A percentile compares a stretch with the other conserved stretches of the same genome.
These are phyloP conservation scores for Patellifolia procumbens DNA, from an alignment of 179 eudicot genomes.

Conservation along the genomic window DNA sequence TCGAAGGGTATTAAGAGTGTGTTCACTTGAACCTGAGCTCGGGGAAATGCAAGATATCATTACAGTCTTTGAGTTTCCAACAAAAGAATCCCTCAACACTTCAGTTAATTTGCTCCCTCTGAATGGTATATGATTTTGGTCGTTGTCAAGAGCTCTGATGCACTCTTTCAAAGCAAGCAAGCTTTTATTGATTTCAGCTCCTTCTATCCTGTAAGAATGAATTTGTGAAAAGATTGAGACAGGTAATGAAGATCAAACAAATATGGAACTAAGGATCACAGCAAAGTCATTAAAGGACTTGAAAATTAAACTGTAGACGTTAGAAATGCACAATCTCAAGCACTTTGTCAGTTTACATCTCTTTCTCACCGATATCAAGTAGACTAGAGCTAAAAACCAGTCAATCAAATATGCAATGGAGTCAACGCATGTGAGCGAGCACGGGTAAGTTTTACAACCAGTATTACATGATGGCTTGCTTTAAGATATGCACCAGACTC, in stretches of 20 bases:
- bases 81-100: slow-evolving; percentile 62
- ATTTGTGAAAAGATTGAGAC: background rate
- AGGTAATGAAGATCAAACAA: too few species aligned
- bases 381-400: background rate
- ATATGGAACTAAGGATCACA: too few species aligned
- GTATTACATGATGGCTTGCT: too few species aligned
- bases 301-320: background rate
- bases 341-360: background rate
- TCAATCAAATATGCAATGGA: background rate
- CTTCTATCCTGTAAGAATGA: slow-evolving; percentile 44
- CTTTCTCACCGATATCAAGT: background rate
- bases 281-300: background rate
- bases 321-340: background rate
- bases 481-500: too few species aligned
- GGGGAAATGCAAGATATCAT: slow-evolving; percentile 73
- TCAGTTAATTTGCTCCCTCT: slow-evolving; percentile 65
- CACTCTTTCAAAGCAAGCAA: slow-evolving; percentile 62
- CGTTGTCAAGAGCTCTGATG: slow-evolving; percentile 60
- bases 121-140: slow-evolving; percentile 58
- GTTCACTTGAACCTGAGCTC: slow-evolving; percentile 65
- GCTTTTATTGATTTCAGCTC: slow-evolving; percentile 67
- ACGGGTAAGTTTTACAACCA: too few species aligned
- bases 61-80: slow-evolving; percentile 60
- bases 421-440: too few species aligned
- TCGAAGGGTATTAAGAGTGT: slow-evolving; percentile 62